A percentile compares a stretch with the other conserved stretches of the same genome.
Conservation (phyloP, 441 rosid genomes). For the Brassica hybrid region DNA sequence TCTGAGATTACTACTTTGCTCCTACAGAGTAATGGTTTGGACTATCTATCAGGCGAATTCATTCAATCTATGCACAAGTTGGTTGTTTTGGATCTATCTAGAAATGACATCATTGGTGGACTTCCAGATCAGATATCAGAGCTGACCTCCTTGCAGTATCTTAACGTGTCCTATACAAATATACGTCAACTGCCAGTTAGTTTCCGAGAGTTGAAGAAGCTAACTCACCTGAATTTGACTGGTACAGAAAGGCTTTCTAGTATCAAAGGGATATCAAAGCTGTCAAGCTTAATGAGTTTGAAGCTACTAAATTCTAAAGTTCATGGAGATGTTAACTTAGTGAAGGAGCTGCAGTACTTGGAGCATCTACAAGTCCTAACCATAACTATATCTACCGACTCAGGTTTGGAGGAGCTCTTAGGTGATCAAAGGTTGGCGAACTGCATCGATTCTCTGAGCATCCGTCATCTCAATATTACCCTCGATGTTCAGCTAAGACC, state of each 20-base stretch:
- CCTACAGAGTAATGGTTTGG: conserved; percentile 28
- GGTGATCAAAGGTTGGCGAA: not conserved
- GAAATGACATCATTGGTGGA: not conserved
- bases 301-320: conserved; percentile 1
- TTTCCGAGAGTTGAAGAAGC: conserved; percentile 31
- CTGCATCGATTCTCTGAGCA: not conserved
- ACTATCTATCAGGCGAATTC: conserved; percentile 4
- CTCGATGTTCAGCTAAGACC: not conserved
- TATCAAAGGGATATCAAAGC: conserved; percentile 26
- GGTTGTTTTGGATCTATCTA: conserved; percentile 34
- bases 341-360: conserved; percentile 15
- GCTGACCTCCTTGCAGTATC: conserved; percentile 30
- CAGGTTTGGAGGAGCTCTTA: not conserved
- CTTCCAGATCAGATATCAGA: conserved; percentile 23
- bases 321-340: not conserved
- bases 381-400: not conserved
- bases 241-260: not conserved
- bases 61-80: conserved; percentile 39
- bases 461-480: not conserved
- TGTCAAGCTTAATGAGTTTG: conserved; percentile 28
- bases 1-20: conserved; percentile 39
- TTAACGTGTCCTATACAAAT: conserved; percentile 14
- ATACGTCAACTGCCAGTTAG: conserved; percentile 30
- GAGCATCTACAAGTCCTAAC: conserved; percentile 8
- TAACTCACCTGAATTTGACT: conserved; percentile 35